Evolutionary conservation across 129 eudicot species (phyloP).

Genomic region (Mikania micrantha): DNA sequence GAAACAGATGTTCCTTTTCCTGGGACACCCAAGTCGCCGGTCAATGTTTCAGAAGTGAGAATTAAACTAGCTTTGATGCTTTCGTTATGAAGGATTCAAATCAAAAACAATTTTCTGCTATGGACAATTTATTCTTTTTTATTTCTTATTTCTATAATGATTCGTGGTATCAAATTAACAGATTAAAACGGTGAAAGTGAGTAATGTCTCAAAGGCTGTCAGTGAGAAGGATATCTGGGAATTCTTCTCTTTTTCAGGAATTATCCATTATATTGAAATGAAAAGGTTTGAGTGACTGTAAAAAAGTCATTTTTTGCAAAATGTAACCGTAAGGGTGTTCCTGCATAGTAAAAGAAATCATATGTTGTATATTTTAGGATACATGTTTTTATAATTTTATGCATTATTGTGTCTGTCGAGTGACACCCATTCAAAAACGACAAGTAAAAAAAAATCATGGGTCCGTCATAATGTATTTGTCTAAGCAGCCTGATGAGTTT

Average conservation of each 20-base stretch:
- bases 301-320: background rate
- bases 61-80: background rate
- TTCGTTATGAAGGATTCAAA: background rate
- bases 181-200: constrained; percentile 48
- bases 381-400: background rate
- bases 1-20: constrained; percentile 19
- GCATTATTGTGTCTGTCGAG: background rate
- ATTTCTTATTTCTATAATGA: background rate
- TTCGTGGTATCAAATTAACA: constrained; percentile 21
- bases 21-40: constrained; percentile 31
- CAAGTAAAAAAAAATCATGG: background rate
- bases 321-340: background rate
- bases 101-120: background rate
- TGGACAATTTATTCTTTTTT: background rate
- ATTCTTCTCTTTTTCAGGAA: constrained; percentile 57
- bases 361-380: background rate
- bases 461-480: background rate
- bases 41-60: constrained; percentile 41
- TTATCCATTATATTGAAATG: constrained; percentile 50
- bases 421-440: too few species aligned
- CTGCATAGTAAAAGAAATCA: background rate
- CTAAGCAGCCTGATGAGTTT: background rate
- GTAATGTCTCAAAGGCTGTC: constrained; percentile 35
- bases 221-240: constrained; percentile 42
- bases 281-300: constrained; percentile 6